Base-by-base conservation (phyloP, 768 basidiomycete genomes). In the Russula olivacea region DNA sequence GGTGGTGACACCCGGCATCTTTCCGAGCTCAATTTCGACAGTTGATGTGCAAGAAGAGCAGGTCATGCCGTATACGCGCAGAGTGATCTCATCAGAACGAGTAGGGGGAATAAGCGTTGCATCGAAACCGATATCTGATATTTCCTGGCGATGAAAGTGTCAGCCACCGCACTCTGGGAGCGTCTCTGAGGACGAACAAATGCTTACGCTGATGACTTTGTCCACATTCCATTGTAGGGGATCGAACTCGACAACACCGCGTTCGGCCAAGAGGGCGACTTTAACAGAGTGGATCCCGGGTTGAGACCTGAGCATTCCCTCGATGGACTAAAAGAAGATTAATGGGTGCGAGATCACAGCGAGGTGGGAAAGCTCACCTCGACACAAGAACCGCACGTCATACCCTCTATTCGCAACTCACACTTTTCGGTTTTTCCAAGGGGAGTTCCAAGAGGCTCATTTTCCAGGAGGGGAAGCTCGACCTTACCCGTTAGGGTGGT, bases 241-340 rank as follows among this genome's bases (percentile, higher is more conserved):
- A 69, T 98, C 93, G 69, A 89, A 99, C 72, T 96, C 93, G 66
- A 99, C 77, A 51, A 92, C 81, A 4, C 87, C 96, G 15, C 96
- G 86, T 74, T 99, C 96, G 14, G 97, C 93, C 28, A 99, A 81
- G n/a, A 99, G 81, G 25, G 95, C 95, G n/a, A 99, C 94, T 71
- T 93, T 93, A 64, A 97, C 76, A 12, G 88, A 90, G 64, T 85
- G 76, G 55, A 99, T 94, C n/a, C 97, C 97, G n/a, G 84, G 76
- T 72, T 95, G 91, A 19, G 78, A 79, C 70, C 86, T 79, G 23
- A 96, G 81, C 79, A 89, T 88, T 45, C 86, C 84, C 72, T 96
- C 93, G 61, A 95, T 94, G 15, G 89, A 84, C 88, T 92, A 65
- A 23, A 47, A 0, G n/a, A 15, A 21, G 32, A 49, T 62, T 14